Percentiles rank a stretch among this genome's conserved stretches.
These are phyloP conservation scores for Globisporangium takayamanum DNA, from an alignment of 352 stramenopile species.

Conservation along the genomic window DNA sequence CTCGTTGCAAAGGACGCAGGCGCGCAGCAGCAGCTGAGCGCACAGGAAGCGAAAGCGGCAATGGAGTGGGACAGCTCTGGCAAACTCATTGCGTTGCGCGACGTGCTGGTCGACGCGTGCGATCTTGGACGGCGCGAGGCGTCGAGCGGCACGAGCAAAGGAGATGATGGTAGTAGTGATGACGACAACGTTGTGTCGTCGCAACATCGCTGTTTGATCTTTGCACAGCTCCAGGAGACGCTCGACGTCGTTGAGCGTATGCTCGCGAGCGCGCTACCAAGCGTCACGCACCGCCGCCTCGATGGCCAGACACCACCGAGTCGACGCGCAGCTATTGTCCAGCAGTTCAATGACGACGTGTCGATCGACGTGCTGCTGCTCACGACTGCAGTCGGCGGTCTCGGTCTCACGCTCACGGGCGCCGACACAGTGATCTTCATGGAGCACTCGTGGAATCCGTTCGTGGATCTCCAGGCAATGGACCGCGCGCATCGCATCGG, in stretches of 20 bases:
- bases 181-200: constrained; percentile 10
- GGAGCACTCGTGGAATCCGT: constrained; percentile 98
- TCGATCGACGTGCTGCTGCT: constrained; percentile 93
- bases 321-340: constrained; percentile 77
- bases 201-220: constrained; percentile 93
- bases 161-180: constrained; percentile 2
- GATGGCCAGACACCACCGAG: constrained; percentile 85
- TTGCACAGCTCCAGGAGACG: constrained; percentile 92
- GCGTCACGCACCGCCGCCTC: constrained; percentile 83
- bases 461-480: constrained; percentile 93
- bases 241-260: constrained; percentile 91
- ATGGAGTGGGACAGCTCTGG: constrained; percentile 79
- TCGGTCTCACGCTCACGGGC: constrained; percentile 95
- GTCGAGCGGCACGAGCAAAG: constrained; percentile 5
- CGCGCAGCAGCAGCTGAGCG: constrained; percentile 11
- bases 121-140: constrained; percentile 17
- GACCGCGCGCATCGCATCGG: constrained; percentile 78
- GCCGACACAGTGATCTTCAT: constrained; percentile 98
- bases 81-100: constrained; percentile 86
- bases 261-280: constrained; percentile 62
- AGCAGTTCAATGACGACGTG: constrained; percentile 90
- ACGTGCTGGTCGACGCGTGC: constrained; percentile 68
- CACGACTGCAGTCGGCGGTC: constrained; percentile 92
- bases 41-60: constrained; percentile 23
- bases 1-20: constrained; percentile 56